Conservation (phyloP, 2,329 filamentous ascomycete species). For the Talaromyces islandicus region DNA sequence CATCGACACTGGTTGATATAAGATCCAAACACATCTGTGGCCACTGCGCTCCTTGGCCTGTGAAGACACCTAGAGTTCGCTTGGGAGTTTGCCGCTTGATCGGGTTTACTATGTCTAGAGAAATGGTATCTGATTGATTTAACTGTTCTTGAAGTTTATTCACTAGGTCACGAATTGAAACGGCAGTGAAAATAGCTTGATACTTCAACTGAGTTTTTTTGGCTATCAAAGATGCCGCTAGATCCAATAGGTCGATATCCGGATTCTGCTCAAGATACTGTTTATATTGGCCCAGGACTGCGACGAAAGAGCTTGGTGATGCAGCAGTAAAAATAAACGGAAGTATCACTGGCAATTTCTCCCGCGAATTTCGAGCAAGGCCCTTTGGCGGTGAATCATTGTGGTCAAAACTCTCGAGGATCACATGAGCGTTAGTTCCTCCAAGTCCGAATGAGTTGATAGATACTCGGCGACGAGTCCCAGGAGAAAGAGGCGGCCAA, state of each 20-base stretch:
- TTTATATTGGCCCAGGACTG: neutral
- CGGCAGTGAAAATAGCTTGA: neutral
- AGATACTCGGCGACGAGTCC: constrained; percentile 14
- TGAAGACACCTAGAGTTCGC: constrained; percentile 20
- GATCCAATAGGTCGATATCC: constrained; percentile 43
- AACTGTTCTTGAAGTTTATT: constrained; percentile 5
- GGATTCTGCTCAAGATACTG: constrained; percentile 48
- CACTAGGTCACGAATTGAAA: neutral
- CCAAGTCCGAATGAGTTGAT: constrained; percentile 42
- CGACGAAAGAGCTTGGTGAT: neutral
- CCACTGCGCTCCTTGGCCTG: constrained; percentile 28
- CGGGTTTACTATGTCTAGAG: neutral
- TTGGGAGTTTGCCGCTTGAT: neutral
- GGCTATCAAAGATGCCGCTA: constrained; percentile 49
- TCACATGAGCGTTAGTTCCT: constrained; percentile 28
- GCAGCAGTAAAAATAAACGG: constrained; percentile 5
- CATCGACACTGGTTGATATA: constrained; percentile 10
- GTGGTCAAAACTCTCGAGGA: constrained; percentile 15
- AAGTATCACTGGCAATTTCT: neutral
- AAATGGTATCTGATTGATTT: neutral
- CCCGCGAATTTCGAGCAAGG: neutral
- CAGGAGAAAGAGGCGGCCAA: constrained; percentile 13
- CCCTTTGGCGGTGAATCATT: neutral
- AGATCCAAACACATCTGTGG: constrained; percentile 22
- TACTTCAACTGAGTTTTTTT: neutral